Base-by-base conservation (phyloP, 2,329 filamentous ascomycete species). In the Xylariaceae sp. region DNA sequence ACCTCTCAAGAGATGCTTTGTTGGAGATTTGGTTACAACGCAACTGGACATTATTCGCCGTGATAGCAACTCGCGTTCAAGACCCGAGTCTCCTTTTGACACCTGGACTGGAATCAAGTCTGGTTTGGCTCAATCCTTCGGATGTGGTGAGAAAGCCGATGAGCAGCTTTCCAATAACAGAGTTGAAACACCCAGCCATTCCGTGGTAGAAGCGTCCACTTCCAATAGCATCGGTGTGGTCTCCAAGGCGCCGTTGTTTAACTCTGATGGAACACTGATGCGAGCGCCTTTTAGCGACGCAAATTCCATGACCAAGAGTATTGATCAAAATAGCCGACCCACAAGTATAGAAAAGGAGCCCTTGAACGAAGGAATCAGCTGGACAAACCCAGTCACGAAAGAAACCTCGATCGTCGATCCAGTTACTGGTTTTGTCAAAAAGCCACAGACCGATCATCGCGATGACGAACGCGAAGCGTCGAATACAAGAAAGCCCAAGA, bases 331-430 rank as follows among this genome's bases (percentile, higher is more conserved):
- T 53, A 51, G 2, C 51, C 58, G 39, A 59, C 48, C 15, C 4
- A 18, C 11, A 18, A 48, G 10, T 11, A 4, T 41, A 15, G 51
- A 53, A 30, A 55, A 30, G 11, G 41, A 11, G 49, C 23, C 62
- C 66, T 44, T 51, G 7, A 68, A 69, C n/a, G 67, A 71, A 6
- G 70, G 73, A 0, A 69, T 84, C 0, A 60, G 73, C 13, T 91
- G 88, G 88, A 77, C 75, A 1, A 83, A 91, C 65, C 86, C 87
- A 0, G 67, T 73, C 7, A 88, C 83, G 0, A 81, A 79, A 63
- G 73, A 80, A 59, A 75, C 65, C 1, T 78, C 77, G 51, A 57
- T 75, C 1, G 70, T 88, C n/a, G 82, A 87, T 63, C 67, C 76
- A 4, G 77, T 80, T 17, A 88, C 84, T 8, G 86, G 85, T 58